Evolutionary conservation across 208 protist genomes (phyloP), one percentile per base, ranked within the genome.

Genomic region (Leishmania guyanensis): DNA sequence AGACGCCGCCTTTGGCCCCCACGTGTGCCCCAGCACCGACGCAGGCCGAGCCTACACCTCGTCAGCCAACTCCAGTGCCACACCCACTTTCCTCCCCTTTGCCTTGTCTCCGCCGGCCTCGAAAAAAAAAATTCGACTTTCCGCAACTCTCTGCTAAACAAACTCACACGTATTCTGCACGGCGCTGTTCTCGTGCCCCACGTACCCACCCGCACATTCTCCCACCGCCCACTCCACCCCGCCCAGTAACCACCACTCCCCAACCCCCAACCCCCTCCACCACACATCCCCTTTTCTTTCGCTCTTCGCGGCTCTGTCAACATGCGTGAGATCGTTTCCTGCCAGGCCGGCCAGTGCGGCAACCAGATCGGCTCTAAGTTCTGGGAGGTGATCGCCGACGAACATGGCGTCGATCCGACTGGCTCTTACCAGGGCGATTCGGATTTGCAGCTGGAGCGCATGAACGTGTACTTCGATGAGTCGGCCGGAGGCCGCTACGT

Each of bases 401-500:
- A 94, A 76, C 91, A 96, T 75, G 91, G 91, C 83, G 89, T 99
- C 20, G 97, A 99, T 83, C 90, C 95, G 50, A 98, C 93, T 81
- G 99, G 99, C 77, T 93, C 90, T 10, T 99, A 99, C 94, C 86
- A 89, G 82, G 81, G 81, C 74, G 86, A 89, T 79, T 86, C 81
- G n/a, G 92, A 98, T 77, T 87, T 99, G 16, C 98, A 99, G 91
- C 89, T 99, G n/a, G 99, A 99, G 92, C 89, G 87, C 82, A 98
- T 99, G 87, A 99, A 99, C 90, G 98, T 99, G 72, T 99, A 99
- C 94, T 99, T 95, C 90, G 99, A 99, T 82, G 99, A 99, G 93
- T 75, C 78, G 22, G 50, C 68, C 1, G 90, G 91, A 62, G 91
- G 93, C 9, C 88, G 90, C 85, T 94, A 93, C 84, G 91, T 93